Percentiles rank a stretch among this genome's conserved stretches.
These are phyloP conservation scores for Austropuccinia psidii DNA, from an alignment of 1,284 basidiomycete genomes.

Conservation along the genomic window DNA sequence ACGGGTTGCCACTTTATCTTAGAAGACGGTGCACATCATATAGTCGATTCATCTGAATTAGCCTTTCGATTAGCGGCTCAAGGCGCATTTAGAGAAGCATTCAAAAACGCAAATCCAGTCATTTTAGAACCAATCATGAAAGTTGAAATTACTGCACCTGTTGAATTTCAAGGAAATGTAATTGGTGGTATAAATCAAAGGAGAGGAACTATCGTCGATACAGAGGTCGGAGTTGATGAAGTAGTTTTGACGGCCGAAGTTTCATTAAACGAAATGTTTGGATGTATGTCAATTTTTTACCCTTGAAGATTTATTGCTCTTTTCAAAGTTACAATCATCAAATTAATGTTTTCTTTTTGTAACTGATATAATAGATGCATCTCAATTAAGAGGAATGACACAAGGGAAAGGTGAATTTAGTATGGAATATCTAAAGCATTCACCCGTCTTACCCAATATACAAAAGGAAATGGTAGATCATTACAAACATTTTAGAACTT, in stretches of 20 bases:
- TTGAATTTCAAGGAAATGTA: conserved; percentile 92
- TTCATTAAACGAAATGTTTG: conserved; percentile 97
- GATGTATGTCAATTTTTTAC: conserved; percentile 51
- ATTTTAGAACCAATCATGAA: conserved; percentile 97
- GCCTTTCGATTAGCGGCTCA: conserved; percentile 87
- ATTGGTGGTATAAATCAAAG: conserved; percentile 91
- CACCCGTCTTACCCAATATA: conserved; percentile 77
- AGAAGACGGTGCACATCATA: conserved; percentile 84
- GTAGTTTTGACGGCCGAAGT: conserved; percentile 89
- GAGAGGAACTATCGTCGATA: conserved; percentile 89
- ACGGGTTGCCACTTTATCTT: conserved; percentile 79
- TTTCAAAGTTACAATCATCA: too few relatives aligned
- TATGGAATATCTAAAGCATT: conserved; percentile 81
- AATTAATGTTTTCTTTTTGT: not conserved
- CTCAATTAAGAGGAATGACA: conserved; percentile 80
- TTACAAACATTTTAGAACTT: conserved; percentile 52
- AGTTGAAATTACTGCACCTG: conserved; percentile 91
- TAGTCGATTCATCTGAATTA: conserved; percentile 94
- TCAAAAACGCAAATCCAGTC: conserved; percentile 65
- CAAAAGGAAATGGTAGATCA: conserved; percentile 73
- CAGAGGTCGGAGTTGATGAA: conserved; percentile 94
- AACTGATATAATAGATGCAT: conserved; percentile 55
- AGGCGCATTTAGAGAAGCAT: conserved; percentile 88
- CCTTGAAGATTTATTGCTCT: too few relatives aligned
- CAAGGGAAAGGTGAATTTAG: conserved; percentile 75